Evolutionary conservation across 441 rosid genomes (phyloP).

Genomic region (Gossypium davidsonii): DNA sequence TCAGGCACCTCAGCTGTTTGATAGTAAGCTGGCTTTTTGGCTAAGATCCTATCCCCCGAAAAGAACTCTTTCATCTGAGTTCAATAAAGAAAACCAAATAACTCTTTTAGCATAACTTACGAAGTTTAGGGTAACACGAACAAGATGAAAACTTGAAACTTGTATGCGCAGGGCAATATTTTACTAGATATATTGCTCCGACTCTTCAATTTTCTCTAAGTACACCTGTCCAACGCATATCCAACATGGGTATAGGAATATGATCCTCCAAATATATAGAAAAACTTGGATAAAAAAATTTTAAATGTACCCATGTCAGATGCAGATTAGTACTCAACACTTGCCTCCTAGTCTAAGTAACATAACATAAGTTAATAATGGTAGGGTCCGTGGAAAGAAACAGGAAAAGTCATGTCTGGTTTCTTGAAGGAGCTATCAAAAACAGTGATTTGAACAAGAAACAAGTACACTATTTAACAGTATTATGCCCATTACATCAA

Average conservation of each 20-base stretch:
- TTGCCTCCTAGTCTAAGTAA: not conserved
- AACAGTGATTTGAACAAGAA: constrained; percentile 1
- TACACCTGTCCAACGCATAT: not conserved
- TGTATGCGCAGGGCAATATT: not conserved
- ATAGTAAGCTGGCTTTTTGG: constrained; percentile 66
- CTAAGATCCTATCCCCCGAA: constrained; percentile 53
- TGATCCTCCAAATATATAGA: not conserved
- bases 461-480: not conserved
- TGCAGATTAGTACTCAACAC: not conserved
- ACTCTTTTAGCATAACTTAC: not conserved
- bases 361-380: not conserved
- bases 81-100: not conserved
- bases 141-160: not conserved
- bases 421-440: not conserved
- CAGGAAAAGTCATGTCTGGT: not conserved
- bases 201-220: not conserved
- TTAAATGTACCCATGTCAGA: not conserved
- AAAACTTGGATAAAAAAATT: not conserved
- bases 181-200: not conserved
- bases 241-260: not conserved
- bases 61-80: constrained; percentile 76
- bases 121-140: not conserved
- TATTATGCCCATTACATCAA: not conserved
- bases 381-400: not conserved
- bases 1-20: constrained; percentile 70